Evolutionary conservation across 768 basidiomycete genomes (phyloP).

Genomic region (Leccinum disarticulatum): DNA sequence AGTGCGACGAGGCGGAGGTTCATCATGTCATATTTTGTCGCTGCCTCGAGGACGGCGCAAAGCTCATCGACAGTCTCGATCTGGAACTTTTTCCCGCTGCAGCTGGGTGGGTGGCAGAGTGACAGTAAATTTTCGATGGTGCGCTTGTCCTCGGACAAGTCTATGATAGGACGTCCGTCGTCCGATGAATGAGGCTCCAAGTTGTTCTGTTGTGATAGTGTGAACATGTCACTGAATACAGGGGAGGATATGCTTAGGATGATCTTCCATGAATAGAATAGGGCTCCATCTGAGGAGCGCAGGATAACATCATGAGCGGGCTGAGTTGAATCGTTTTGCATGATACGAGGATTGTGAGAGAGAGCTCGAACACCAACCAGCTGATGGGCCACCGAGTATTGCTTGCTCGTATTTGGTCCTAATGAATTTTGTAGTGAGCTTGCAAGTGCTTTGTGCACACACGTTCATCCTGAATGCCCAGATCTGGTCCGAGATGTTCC

Average conservation of each 20-base stretch:
- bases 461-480: no score
- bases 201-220: constrained; percentile 5
- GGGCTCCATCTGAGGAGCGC: constrained; percentile 10
- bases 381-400: no score
- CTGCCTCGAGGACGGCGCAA: constrained; percentile 6
- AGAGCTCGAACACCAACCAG: background rate
- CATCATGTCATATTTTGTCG: constrained; percentile 20
- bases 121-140: constrained; percentile 9
- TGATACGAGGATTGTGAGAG: constrained; percentile 1
- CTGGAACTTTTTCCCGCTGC: constrained; percentile 1
- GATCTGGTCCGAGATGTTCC: no score
- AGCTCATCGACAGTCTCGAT: constrained; percentile 2
- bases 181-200: background rate
- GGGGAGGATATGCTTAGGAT: constrained; percentile 13
- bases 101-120: constrained; percentile 10
- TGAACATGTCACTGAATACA: constrained; percentile 16
- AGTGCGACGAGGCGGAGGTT: constrained; percentile 1
- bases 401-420: no score
- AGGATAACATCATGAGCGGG: constrained; percentile 15
- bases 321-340: constrained; percentile 5
- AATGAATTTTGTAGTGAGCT: no score
- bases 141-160: constrained; percentile 13
- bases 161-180: constrained; percentile 5
- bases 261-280: constrained; percentile 10
- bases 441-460: no score